phyloP scores from a whole-genome alignment of 768 basidiomycete species.

The Xerocomellus intermedius region DNA sequence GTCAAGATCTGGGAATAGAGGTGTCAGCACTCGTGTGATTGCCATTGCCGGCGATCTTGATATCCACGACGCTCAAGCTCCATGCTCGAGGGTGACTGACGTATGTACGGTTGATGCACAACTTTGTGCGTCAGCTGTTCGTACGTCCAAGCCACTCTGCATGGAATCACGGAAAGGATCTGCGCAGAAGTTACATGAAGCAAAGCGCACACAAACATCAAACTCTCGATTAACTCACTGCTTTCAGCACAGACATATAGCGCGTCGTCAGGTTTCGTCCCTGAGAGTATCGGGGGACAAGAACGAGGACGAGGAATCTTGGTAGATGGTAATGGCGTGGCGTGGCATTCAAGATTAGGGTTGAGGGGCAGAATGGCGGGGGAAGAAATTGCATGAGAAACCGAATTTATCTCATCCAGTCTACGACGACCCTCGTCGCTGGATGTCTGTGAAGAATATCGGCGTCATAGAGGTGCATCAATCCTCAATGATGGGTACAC shows the following conservation, averaged over 20 bases:
- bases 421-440: no score
- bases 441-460: no score
- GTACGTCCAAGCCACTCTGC: slow-evolving; percentile 13
- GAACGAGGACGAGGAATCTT: not conserved
- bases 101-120: slow-evolving; percentile 1
- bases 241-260: not conserved
- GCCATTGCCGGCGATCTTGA: not conserved
- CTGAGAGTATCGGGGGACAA: slow-evolving; percentile 1
- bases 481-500: no score
- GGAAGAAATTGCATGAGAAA: no score
- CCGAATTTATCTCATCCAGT: no score
- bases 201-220: no score
- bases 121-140: not conserved
- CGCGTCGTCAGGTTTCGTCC: not conserved
- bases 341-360: no score
- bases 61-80: not conserved
- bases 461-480: no score
- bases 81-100: slow-evolving; percentile 1
- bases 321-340: no score
- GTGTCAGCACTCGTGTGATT: no score
- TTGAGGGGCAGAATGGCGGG: no score
- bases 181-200: not conserved
- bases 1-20: not conserved
- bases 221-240: not conserved
- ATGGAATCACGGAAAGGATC: not conserved